phyloP scores from a whole-genome alignment of 2,329 filamentous ascomycete species.

The Diaporthe destruens region DNA sequence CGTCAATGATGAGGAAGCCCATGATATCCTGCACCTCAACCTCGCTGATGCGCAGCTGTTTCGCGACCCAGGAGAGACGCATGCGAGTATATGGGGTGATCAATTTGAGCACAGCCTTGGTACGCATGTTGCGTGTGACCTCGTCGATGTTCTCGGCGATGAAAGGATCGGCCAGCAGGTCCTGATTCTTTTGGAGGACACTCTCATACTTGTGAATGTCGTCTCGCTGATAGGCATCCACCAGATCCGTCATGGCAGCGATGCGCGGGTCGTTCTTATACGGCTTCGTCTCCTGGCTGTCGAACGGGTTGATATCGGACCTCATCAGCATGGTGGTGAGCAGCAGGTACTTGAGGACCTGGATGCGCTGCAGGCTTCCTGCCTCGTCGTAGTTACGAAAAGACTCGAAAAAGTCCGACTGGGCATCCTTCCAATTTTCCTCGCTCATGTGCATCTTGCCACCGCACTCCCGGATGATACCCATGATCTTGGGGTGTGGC shows the following conservation, averaged over 20 bases:
- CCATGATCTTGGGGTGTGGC: constrained; percentile 98
- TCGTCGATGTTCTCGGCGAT: constrained; percentile 99
- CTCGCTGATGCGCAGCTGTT: constrained; percentile 86
- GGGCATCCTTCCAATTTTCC: constrained; percentile 98
- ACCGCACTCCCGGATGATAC: constrained; percentile 97
- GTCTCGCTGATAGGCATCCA: constrained; percentile 95
- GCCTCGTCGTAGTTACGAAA: constrained; percentile 99
- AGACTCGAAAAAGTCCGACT: constrained; percentile 98
- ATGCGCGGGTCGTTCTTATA: constrained; percentile 97
- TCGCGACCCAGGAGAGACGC: constrained; percentile 87
- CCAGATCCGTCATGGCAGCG: constrained; percentile 95
- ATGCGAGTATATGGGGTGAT: constrained; percentile 96
- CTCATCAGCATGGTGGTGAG: constrained; percentile 99
- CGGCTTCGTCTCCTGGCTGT: constrained; percentile 98
- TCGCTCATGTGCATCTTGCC: constrained; percentile 99
- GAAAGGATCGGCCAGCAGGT: constrained; percentile 91
- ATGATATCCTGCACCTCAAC: constrained; percentile 94
- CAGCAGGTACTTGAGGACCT: constrained; percentile 96
- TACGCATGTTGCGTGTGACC: constrained; percentile 97
- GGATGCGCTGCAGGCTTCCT: constrained; percentile 93
- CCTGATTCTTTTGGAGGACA: constrained; percentile 87
- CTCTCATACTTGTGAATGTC: constrained; percentile 93
- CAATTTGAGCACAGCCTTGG: constrained; percentile 92
- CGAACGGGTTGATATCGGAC: constrained; percentile 98
- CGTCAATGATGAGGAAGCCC: constrained; percentile 92